Percentiles rank a stretch among this genome's conserved stretches.
Conservation (phyloP, 208 protist genomes). For the Vickermania ingenoplastis region DNA sequence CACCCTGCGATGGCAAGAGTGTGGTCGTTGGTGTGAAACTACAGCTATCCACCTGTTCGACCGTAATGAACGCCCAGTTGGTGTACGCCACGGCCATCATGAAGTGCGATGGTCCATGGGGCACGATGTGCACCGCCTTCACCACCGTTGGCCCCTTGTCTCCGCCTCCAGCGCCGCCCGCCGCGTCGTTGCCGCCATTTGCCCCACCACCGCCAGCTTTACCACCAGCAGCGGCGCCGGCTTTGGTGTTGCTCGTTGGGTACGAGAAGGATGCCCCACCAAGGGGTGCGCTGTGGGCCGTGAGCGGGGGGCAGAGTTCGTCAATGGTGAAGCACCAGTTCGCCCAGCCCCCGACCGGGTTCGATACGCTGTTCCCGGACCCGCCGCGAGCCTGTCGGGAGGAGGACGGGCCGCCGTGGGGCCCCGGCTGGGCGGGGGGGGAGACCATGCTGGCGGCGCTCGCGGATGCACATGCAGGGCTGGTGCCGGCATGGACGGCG, state of each 20-base stretch:
- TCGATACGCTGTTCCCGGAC: not conserved
- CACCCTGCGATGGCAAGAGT: not conserved
- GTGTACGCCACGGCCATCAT: conserved; percentile 19
- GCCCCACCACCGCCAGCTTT: not conserved
- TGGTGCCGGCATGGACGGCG: no score
- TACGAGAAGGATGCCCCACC: not conserved
- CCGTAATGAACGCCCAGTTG: conserved; percentile 9
- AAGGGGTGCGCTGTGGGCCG: not conserved
- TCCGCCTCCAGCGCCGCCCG: not conserved
- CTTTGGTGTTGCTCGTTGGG: not conserved
- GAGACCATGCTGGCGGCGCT: no score
- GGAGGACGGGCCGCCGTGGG: not conserved
- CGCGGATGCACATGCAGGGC: no score
- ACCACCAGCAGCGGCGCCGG: not conserved
- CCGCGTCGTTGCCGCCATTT: not conserved
- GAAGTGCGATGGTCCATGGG: conserved; percentile 5
- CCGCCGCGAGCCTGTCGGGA: not conserved
- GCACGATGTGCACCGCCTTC: conserved; percentile 11
- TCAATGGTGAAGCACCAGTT: not conserved
- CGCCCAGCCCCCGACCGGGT: not conserved
- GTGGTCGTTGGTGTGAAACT: not conserved
- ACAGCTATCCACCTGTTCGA: conserved; percentile 3
- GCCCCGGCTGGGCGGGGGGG: not conserved
- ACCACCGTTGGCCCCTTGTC: conserved; percentile 5
- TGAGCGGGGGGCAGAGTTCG: conserved; percentile 4